Evolutionary conservation across 2,329 filamentous ascomycete species (phyloP), one percentile per base, ranked within the genome.

Genomic region (Whalleya microplaca): DNA sequence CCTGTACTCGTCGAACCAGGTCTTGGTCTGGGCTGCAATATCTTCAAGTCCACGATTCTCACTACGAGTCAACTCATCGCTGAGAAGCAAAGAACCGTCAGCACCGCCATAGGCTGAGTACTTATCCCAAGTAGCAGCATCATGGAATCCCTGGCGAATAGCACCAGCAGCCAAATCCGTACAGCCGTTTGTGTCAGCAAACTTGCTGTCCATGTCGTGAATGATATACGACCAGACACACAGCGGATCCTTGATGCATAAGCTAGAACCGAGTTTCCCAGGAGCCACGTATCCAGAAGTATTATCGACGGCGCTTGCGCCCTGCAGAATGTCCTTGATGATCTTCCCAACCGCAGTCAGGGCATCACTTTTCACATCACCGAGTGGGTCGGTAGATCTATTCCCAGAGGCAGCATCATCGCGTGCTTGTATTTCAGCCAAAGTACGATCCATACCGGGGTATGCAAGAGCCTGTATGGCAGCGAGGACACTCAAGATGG

Each of bases 11-110:
- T 64, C 56, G 50, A 75, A 75, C 62, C 80, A 74, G 1, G 59
- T 55, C 40, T 70, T 66, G 2, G 78, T 73, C 21, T 74, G 66
- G 2, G 55, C 57, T 5, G 74, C 75, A 41, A 80, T 77, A 7
- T 64, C 68, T 53, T 74, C 66, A 3, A 85, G 71, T 0, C 80
- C 81, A n/a, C 66, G 70, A 67, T 85, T 81, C 49, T 78, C 76
- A 1, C 45, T 21, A 3, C 77, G 71, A 2, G 48, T 32, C 1
- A 75, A 64, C 66, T 80, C 78, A 23, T 67, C 62, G 12, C 70
- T 70, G 18, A 79, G 66, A 2, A 80, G 64, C 14, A 81, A 66
- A 10, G 75, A 78, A 5, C 78, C 79, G 56, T 81, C 78, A 0
- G 77, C 78, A 10, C 79, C 78, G 20, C 77, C 76, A 50, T 68